These are phyloP conservation scores for Clitopilus hobsonii DNA, from an alignment of 768 basidiomycete species.

Conservation along the genomic window DNA sequence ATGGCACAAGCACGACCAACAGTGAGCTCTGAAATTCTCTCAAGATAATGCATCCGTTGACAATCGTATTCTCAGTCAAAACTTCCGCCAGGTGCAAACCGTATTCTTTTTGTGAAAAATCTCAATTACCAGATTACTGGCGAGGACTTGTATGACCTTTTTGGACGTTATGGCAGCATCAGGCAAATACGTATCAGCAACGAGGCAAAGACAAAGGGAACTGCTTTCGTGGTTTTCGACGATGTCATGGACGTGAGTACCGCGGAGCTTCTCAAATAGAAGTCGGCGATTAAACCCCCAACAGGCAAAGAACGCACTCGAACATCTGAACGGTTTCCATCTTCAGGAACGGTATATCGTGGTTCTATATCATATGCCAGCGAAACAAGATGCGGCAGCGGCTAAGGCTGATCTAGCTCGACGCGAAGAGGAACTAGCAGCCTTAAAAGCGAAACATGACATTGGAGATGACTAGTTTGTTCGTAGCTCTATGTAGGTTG, in stretches of 20 bases:
- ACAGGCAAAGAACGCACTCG: conserved; percentile 94
- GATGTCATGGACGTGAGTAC: conserved; percentile 89
- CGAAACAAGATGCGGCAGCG: conserved; percentile 92
- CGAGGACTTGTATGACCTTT: conserved; percentile 93
- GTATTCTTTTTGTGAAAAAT: conserved; percentile 92
- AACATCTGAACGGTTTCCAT: conserved; percentile 97
- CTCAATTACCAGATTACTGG: conserved; percentile 90
- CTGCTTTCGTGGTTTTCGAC: conserved; percentile 94
- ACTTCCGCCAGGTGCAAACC: conserved; percentile 88
- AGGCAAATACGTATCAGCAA: conserved; percentile 94
- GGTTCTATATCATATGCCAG: conserved; percentile 95
- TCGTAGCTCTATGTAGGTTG: conserved; percentile 11
- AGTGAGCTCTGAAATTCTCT: conserved; percentile 31
- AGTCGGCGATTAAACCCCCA: too few relatives aligned
- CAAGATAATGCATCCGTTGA: not conserved
- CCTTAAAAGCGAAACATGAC: conserved; percentile 82
- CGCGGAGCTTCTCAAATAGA: not conserved
- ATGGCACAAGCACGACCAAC: conserved; percentile 74
- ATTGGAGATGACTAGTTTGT: conserved; percentile 65
- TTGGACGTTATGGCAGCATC: conserved; percentile 95
- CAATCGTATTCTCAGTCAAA: conserved; percentile 49
- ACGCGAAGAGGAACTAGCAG: conserved; percentile 85
- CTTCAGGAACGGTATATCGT: conserved; percentile 98
- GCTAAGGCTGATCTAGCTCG: conserved; percentile 89
- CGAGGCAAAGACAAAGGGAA: conserved; percentile 89